phyloP scores from a whole-genome alignment of 2,329 filamentous ascomycete species.

The Diaporthe australafricana region DNA sequence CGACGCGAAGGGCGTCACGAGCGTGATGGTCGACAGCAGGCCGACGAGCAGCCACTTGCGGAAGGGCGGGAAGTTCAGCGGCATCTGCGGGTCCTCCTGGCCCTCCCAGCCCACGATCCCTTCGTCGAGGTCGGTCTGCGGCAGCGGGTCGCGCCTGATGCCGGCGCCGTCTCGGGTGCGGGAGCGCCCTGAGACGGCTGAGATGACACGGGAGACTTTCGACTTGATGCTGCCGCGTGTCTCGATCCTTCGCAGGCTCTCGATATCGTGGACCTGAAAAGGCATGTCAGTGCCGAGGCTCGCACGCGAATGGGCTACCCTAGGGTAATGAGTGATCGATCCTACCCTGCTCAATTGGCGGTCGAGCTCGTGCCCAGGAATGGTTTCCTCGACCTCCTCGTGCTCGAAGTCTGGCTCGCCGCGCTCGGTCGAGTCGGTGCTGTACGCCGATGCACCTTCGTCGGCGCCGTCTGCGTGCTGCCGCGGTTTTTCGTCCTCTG shows the following conservation, averaged over 20 bases:
- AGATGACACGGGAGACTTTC: conserved; percentile 44
- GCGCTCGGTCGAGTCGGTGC: conserved; percentile 15
- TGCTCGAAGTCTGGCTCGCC: conserved; percentile 43
- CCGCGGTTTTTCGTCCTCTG: neutral
- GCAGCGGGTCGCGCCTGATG: conserved; percentile 52
- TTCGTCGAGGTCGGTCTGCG: conserved; percentile 60
- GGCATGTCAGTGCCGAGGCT: neutral
- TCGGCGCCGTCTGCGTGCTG: neutral
- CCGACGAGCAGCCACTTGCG: conserved; percentile 70
- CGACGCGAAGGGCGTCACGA: conserved; percentile 74
- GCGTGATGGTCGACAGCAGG: conserved; percentile 69
- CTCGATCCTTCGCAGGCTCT: conserved; percentile 39
- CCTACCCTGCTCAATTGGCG: conserved; percentile 43
- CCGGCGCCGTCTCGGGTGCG: conserved; percentile 41
- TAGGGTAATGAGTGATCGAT: neutral
- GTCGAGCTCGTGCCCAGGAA: conserved; percentile 44
- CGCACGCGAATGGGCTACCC: neutral
- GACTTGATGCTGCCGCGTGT: conserved; percentile 42
- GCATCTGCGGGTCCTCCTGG: conserved; percentile 67
- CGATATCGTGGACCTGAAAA: conserved; percentile 35
- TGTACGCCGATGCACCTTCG: conserved; percentile 8
- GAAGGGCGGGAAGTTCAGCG: conserved; percentile 65
- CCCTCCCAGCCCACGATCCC: conserved; percentile 71
- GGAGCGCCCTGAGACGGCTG: conserved; percentile 43
- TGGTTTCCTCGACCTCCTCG: conserved; percentile 46